Conservation (phyloP, 2,329 filamentous ascomycete genomes). For the Aspergillus candidus region DNA sequence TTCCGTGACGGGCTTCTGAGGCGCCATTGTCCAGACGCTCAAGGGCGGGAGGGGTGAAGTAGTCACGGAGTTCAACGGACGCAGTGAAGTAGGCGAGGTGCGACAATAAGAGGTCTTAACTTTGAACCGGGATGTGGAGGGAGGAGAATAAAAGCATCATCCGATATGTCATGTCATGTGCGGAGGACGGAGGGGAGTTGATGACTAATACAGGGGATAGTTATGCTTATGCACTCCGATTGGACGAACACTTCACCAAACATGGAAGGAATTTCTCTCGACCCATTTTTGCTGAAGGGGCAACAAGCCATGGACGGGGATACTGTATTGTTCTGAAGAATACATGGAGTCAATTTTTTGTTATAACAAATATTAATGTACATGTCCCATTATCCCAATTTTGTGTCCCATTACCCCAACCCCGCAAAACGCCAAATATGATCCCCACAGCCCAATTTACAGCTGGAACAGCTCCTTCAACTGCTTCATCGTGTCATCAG, state of each 20-base stretch:
- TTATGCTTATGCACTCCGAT: not conserved
- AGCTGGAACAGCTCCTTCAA: constrained; percentile 76
- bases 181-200: not conserved
- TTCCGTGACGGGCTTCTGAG: constrained; percentile 37
- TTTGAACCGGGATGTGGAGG: not conserved
- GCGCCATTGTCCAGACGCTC: constrained; percentile 30
- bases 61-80: not conserved
- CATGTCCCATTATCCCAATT: no score
- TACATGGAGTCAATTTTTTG: not conserved
- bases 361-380: no score
- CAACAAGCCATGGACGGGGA: no score
- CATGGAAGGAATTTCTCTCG: no score
- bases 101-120: not conserved
- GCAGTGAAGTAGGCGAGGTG: not conserved
- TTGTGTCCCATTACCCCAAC: no score
- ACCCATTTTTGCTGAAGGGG: no score
- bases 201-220: constrained; percentile 5
- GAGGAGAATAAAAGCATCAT: no score
- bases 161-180: no score
- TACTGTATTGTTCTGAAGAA: not conserved
- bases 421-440: not conserved
- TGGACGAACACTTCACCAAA: no score
- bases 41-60: not conserved
- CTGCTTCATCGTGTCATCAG: constrained; percentile 73
- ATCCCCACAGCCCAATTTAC: constrained; percentile 26